Base-by-base conservation (phyloP, 257 asterid species). In the Eustoma russellianum region DNA sequence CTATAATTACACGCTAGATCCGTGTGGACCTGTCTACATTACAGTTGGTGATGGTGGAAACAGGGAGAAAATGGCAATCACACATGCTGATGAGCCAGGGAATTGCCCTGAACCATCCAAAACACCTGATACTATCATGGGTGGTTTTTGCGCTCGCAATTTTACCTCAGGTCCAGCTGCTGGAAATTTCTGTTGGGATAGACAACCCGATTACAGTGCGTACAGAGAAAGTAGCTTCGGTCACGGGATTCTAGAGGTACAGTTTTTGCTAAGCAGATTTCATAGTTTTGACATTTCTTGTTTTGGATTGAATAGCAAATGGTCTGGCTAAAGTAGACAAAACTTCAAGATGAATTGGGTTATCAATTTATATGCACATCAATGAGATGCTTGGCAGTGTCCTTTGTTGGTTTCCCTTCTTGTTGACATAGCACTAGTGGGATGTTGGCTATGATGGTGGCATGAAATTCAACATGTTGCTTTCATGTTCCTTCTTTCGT, bases 41-140 rank as follows among this genome's bases (percentile, higher is more conserved):
- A 61, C 96, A n/a, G 62, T 89, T 33, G 97, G 97, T 5, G 97
- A 90, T 59, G 97, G 97, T 3, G 97, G 97, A 13, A 90, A 90
- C 66, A 62, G 95, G 52, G 97, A 90, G 67, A 90, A 90, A 67
- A 86, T 86, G 93, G 75, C 95, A 1, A 77, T 80, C 28, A 47
- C 13, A 17, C 94, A 90, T 35, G 81, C 80, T 5, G 97, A 90
- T 13, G 94, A 81, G 18, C 76, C 93, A 13, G 93, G 78, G 30
- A 67, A 73, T 48, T 90, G 97, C 49, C 97, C 97, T 1, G 79
- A 79, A 24, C 93, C 97, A 48, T 49, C 84, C 16, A 70, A 58
- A 50, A 90, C 94, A 7, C 85, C 95, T 0, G 96, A 86, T 55
- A 59, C 48, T 16, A 75, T 77, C 55, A 79, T 85, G 89, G 94